Evolutionary conservation across 2,329 filamentous ascomycete species (phyloP), one percentile per base, ranked within the genome.

Genomic region (Colletotrichum cordylinicola): DNA sequence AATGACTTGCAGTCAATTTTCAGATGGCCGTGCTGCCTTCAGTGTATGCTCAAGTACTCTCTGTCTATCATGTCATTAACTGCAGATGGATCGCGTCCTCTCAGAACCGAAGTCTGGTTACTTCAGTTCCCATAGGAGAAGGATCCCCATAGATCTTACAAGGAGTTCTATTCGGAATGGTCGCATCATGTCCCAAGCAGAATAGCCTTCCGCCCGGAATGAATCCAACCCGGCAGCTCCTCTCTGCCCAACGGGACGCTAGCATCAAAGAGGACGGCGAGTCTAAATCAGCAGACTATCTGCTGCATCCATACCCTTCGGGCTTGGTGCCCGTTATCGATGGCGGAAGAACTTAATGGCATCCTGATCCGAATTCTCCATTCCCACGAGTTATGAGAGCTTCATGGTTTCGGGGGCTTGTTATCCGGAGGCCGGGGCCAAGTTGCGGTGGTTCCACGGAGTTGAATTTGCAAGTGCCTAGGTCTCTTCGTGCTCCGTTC

Each of bases 381-480:
- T 56, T 37, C 24, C 13, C 31, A 37, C 48, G 2, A 52, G 15
- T 18, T 66, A 16, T 10, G 48, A 67, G 31, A n/a, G 21, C 31
- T 31, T 60, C 66, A 43, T 43, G 21, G 52, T 58, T 60, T 58
- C 66, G 31, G 24, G 33, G 66, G 65, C 29, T 33, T 55, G 29
- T n/a, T 27, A 10, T 67, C 65, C 65, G 35, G 43, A 56, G 27
- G 16, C 43, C 29, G 65, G 65, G 55, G 27, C 55, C 21, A 58
- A 66, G 12, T 56, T n/a, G 43, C 43, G 21, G 43, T 48, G 65
- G 65, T 67, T 52, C 39, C 35, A 24, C 60, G 33, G 60, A 37
- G 62, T 65, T 33, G 27, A n/a, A 10, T n/a, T n/a, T 61, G 29
- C 0, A 35, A n/a, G 29, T 29, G 55, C 55, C 27, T 58, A 58